Base-by-base conservation (phyloP, 2,329 filamentous ascomycete species). In the Colletotrichum melonis region DNA sequence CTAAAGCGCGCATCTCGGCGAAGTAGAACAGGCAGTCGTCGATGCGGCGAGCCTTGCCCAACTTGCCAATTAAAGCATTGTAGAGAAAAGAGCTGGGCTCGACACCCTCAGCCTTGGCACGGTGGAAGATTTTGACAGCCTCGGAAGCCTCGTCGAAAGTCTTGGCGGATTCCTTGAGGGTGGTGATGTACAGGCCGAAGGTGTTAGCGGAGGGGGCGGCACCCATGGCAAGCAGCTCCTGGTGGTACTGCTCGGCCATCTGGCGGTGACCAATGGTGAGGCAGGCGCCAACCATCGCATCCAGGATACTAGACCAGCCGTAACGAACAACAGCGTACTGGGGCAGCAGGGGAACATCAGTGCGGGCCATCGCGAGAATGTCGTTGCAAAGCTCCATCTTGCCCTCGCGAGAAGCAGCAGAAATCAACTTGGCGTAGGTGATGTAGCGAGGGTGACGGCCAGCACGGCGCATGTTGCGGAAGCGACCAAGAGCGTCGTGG, bases 11-110 rank as follows among this genome's bases (percentile, higher is more conserved):
- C 97, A 99, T 99, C 86, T 98, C 97, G 30, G 94, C 93, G 83
- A 99, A 99, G 88, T 98, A 98, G 82, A 97, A 97, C 28, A 99
- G 90, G 81, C 96, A 98, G 86, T 99, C 97, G 78, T 99, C 97
- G 76, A 99, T 98, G 74, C 97, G 95, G 67, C 97, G 94, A 69
- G 97, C 97, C 88, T 98, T 98, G 80, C 97, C 97, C 54, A 99
- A 92, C 87, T 99, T 99, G 80, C 97, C 97, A 77, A 99, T 99
- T 35, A 99, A 88, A 63, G 97, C 97, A 79, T 99, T 99, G 90
- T 98, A 99, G 76, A 99, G 84, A 88, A 99, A 99, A 0, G 96
- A 98, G 60, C 94, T 97, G 24, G 97, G 95, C 84, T 98, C 94
- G 16, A 99, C 97, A 72, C 96, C 95, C 84, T 99, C 97, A 14